Evolutionary conservation across 306 rosid species (phyloP).

Genomic region (Vicia sativa): DNA sequence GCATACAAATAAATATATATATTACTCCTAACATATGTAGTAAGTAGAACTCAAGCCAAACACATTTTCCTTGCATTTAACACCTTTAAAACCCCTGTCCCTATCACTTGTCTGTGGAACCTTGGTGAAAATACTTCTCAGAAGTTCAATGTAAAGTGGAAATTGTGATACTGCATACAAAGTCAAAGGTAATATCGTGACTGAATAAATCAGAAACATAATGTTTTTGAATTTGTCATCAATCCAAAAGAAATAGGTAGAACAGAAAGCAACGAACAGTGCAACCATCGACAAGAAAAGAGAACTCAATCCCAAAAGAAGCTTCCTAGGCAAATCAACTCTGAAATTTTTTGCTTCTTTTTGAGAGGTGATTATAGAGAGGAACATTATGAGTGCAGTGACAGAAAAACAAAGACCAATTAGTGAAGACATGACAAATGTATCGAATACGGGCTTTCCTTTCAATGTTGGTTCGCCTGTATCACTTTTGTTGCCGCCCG

Average conservation of each 20-base stretch:
- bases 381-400: conserved; percentile 60
- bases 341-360: conserved; percentile 50
- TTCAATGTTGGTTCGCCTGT: conserved; percentile 44
- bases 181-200: conserved; percentile 46
- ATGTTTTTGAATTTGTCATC: conserved; percentile 32
- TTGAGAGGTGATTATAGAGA: conserved; percentile 51
- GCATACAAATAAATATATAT: neutral
- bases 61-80: neutral
- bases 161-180: conserved; percentile 56
- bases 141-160: conserved; percentile 53
- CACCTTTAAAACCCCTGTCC: neutral
- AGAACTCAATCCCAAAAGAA: conserved; percentile 46
- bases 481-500: conserved; percentile 36
- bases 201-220: conserved; percentile 39
- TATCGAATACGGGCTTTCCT: conserved; percentile 33
- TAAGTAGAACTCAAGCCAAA: neutral
- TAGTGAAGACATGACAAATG: conserved; percentile 47
- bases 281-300: conserved; percentile 54
- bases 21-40: neutral
- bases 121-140: conserved; percentile 35
- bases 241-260: conserved; percentile 49
- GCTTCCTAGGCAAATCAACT: conserved; percentile 43
- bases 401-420: conserved; percentile 55
- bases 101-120: conserved; percentile 37
- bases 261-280: conserved; percentile 49